Evolutionary conservation across 2,329 filamentous ascomycete species (phyloP), one percentile per base, ranked within the genome.

Genomic region (Metarhizium brunneum): DNA sequence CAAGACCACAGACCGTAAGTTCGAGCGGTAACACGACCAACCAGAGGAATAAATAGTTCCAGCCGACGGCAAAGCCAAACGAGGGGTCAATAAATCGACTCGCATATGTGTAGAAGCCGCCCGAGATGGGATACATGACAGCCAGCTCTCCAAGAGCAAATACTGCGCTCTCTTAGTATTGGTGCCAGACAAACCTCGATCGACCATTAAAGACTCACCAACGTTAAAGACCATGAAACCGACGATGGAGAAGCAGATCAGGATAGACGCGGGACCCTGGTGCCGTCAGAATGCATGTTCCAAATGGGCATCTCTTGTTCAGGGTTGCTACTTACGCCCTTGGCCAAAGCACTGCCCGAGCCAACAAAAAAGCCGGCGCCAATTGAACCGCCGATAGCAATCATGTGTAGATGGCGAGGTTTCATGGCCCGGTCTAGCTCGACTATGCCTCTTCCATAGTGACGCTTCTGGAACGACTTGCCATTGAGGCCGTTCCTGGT

Each of bases 331-430:
- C 73, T 66, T 70, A 75, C 77, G 69, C 80, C 81, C 56, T 70
- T 74, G 59, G 64, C 64, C 18, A 83, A 68, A 50, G 81, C 80
- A 61, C 69, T 65, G 61, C 81, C 81, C 40, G 80, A 82, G 62
- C 80, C 80, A 64, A 83, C 81, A 67, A 83, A 84, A 72, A 84
- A 82, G 71, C 81, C 81, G 65, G 81, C 81, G 67, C 81, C 81
- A 55, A 84, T 84, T 36, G 80, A 81, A 57, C 80, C 81, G 64
- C 80, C 80, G 55, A 83, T 82, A 63, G 80, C 78, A 68, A 83
- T 83, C 80, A 83, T 83, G 68, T 84, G 78, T 61, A 84, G 68
- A 68, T 84, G 81, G 60, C 81, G 77, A 52, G 73, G 71, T 71
- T 80, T 78, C 73, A 84, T 79, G 61, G 70, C 67, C 53, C 71